Base-by-base conservation (phyloP, 202 grass and related monocot species). In the Hordeum pubiflorum region DNA sequence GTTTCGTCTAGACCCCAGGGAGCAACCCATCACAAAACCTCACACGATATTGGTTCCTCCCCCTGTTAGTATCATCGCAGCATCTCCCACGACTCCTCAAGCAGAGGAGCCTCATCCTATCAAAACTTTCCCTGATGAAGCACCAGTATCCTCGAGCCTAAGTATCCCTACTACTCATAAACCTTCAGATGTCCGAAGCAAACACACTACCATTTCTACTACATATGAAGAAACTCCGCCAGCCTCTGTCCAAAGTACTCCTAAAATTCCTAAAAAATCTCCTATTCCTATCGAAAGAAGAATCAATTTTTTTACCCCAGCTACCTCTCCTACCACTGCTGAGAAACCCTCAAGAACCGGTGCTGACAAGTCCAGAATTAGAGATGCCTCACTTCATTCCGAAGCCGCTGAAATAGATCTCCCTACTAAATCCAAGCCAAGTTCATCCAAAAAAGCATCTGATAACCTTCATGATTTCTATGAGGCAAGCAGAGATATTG, bases 31-130 rank as follows among this genome's bases (percentile, higher is more conserved):
- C 34, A 81, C 77, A 85, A 75, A 63, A 39, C 27, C 86, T 76
- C 70, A 22, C 24, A 81, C 77, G 70, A 43, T 89, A 77, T 64
- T 85, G 77, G 57, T 88, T 80, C 54, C 72, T 26, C 75, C 75
- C 75, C 33, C 69, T 58, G 32, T 5, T 36, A 57, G 1, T 69
- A 63, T 24, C 10, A 6, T 76, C 64, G 41, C 40, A 15, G 38
- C 71, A 52, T 61, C 55, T 78, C 33, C 72, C 32, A 32, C 8
- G 4, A 2, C 46, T 82, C 41, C 32, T 71, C 65, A 62, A 24
- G 38, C 9, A 70, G 82, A 78, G 29, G 70, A 79, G 56, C 55
- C 55, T 61, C 31, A 7, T 63, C 56, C 79, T 71, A 52, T 31
- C 15, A 22, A 72, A 63, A 77, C 22, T 79, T 72, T 22, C 12